Base-by-base conservation (phyloP, 768 basidiomycete genomes). In the Boletus reticuloceps region DNA sequence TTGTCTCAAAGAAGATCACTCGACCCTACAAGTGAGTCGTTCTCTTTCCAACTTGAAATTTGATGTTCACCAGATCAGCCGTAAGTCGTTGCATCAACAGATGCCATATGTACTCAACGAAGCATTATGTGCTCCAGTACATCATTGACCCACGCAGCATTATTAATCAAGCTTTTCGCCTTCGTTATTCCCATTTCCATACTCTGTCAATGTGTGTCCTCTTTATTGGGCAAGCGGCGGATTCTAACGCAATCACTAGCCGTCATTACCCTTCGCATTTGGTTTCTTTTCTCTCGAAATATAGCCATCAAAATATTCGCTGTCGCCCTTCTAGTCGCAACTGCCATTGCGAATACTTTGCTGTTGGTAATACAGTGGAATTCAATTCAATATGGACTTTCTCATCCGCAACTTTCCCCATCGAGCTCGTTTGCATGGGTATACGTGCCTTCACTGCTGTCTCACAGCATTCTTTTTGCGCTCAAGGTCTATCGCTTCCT, bases 381-480 rank as follows among this genome's bases (percentile, higher is more conserved):
- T 9, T 10, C 19, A 13, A 44, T 53, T 3, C 45, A 5, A 20
- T 32, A 1, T 11, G 16, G 16, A 16, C 16, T 13, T n/a, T 37
- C 31, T 19, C 13, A 47, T 20, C 49, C 37, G 5, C 22, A 40
- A 12, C 19, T 36, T 47, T 16, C 31, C 11, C 17, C 43, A 12
- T 19, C 41, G 6, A 4, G 37, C 34, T 12, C 41, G 7, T 31
- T 55, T 17, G 47, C 55, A 29, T 50, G 45, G 53, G 12, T 61
- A 27, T 64, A 64, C 34, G 44, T 56, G 5, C 63, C 63, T 36
- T 40, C 60, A 5, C 41, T 64, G 17, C 25, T 64, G n/a, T n/a
- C 54, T 19, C 56, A 64, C 29, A 56, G 41, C 44, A 5, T 56
- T 22, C 39, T 64, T 29, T 61, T 65, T 40, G 19, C n/a, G 8